Percentiles rank a stretch among this genome's conserved stretches.
phyloP scores from a whole-genome alignment of 2,329 filamentous ascomycete genomes.

The Rhynchosporium secalis region DNA sequence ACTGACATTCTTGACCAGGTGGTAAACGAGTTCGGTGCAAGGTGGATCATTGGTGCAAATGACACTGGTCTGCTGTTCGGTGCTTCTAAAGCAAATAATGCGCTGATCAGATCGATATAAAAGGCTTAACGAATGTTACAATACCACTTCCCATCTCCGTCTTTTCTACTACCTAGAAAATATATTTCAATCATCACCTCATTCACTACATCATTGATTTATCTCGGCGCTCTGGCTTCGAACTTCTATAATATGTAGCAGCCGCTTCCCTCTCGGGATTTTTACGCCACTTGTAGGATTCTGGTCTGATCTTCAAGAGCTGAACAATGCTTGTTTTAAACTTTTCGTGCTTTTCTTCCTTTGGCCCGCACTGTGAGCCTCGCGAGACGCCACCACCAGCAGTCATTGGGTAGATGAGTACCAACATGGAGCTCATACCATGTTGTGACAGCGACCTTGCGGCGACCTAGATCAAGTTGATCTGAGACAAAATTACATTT shows the following conservation, averaged over 20 bases:
- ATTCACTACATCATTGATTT: no score
- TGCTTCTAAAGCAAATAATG: not conserved
- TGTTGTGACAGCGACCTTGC: constrained; percentile 7
- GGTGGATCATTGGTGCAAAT: not conserved
- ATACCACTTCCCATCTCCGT: no score
- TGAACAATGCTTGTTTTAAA: constrained; percentile 13
- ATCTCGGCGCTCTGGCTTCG: not conserved
- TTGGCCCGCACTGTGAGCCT: constrained; percentile 8
- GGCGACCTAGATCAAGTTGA: constrained; percentile 11
- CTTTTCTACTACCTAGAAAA: no score
- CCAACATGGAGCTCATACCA: not conserved
- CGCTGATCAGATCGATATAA: not conserved
- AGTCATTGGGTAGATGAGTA: not conserved
- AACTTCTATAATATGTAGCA: not conserved
- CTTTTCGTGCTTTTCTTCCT: constrained; percentile 4
- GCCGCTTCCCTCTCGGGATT: not conserved
- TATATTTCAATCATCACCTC: no score
- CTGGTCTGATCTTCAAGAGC: constrained; percentile 5
- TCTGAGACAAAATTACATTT: constrained; percentile 5
- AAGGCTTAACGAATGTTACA: not conserved
- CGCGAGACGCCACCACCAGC: constrained; percentile 7
- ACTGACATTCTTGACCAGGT: not conserved
- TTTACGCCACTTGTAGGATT: constrained; percentile 1
- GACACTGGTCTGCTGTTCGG: not conserved
- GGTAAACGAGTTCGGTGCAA: not conserved